Evolutionary conservation across 495 filamentous ascomycete genomes (phyloP).

Genomic region (Neurospora africana): DNA sequence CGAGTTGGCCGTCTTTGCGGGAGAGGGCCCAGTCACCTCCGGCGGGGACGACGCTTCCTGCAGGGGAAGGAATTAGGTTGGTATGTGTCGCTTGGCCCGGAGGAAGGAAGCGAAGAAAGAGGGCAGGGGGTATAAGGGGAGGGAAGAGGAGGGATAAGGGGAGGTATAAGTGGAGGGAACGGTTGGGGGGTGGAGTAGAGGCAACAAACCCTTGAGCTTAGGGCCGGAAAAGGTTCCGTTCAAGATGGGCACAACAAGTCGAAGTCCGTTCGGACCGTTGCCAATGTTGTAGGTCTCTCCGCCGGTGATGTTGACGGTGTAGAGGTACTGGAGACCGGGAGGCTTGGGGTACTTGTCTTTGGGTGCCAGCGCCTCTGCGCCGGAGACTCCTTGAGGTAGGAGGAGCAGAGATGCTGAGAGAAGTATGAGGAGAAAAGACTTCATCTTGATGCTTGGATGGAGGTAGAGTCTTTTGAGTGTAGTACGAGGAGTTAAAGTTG

Average conservation of each 20-base stretch:
- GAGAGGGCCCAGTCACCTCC: constrained; percentile 14
- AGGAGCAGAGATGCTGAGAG: background rate
- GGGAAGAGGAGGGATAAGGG: background rate
- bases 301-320: constrained; percentile 14
- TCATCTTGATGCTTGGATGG: background rate
- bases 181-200: background rate
- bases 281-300: constrained; percentile 4
- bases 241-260: constrained; percentile 8
- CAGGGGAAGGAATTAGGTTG: too few species aligned
- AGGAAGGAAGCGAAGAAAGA: too few species aligned
- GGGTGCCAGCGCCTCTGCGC: background rate
- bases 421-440: background rate
- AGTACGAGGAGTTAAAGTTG: too few species aligned
- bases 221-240: constrained; percentile 11
- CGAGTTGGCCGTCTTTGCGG: constrained; percentile 5
- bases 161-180: too few species aligned
- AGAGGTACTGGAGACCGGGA: constrained; percentile 8
- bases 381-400: background rate
- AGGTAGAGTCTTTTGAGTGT: background rate
- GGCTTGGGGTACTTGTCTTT: constrained; percentile 4
- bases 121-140: background rate
- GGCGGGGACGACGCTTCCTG: constrained; percentile 10
- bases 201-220: constrained; percentile 7
- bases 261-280: constrained; percentile 3
- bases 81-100: too few species aligned